Evolutionary conservation across 306 rosid genomes (phyloP).

Genomic region (Carpinus fangiana): DNA sequence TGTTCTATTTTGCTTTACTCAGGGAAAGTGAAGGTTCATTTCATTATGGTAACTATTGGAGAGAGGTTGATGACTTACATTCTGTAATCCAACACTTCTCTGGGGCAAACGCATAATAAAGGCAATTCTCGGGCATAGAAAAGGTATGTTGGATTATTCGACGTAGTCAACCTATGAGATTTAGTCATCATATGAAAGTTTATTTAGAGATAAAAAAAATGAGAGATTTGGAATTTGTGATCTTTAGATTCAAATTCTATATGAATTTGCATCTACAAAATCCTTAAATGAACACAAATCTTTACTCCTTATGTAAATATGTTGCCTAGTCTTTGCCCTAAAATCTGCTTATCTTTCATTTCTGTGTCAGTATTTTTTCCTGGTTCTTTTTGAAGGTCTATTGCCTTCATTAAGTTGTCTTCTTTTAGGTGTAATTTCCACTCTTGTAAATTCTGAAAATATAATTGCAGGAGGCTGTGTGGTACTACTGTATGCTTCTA

Average conservation of each 20-base stretch:
- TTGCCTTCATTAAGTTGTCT: neutral
- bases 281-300: neutral
- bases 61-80: conserved; percentile 74
- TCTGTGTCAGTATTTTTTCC: neutral
- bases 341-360: neutral
- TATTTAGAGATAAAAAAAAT: neutral
- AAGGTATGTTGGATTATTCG: conserved; percentile 52
- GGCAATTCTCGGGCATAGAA: conserved; percentile 77
- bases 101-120: conserved; percentile 41
- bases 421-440: neutral
- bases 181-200: neutral
- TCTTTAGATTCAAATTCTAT: neutral
- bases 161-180: neutral
- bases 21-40: conserved; percentile 90
- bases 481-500: conserved; percentile 75
- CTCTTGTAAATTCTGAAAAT: neutral
- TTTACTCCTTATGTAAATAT: neutral
- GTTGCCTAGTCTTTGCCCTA: too few relatives aligned
- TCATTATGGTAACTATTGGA: conserved; percentile 50
- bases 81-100: conserved; percentile 59
- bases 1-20: conserved; percentile 30
- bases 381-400: neutral
- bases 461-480: conserved; percentile 59
- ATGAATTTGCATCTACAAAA: neutral
- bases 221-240: neutral